Conservation (phyloP, 2,329 filamentous ascomycete species). For the Thelonectria olida region DNA sequence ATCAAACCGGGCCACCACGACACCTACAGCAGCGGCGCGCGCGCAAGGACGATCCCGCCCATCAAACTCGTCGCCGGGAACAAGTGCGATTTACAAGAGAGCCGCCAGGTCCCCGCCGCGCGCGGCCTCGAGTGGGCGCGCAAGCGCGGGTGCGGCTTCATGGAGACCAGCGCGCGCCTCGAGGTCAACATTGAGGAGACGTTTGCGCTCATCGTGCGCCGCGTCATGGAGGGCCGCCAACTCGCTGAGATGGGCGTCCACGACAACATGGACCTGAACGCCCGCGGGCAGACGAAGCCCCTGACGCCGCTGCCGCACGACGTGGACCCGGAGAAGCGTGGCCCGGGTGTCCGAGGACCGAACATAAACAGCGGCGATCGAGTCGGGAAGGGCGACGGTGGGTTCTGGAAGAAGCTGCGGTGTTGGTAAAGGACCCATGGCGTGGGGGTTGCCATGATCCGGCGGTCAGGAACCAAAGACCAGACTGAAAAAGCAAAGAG, state of each 20-base stretch:
- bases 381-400: conserved; percentile 52
- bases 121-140: conserved; percentile 82
- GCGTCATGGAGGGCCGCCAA: conserved; percentile 67
- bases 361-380: conserved; percentile 52
- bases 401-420: conserved; percentile 66
- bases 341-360: conserved; percentile 55
- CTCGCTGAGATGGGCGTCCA: conserved; percentile 58
- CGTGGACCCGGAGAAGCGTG: conserved; percentile 55
- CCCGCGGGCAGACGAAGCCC: conserved; percentile 66
- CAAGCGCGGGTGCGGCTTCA: conserved; percentile 79
- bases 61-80: conserved; percentile 88
- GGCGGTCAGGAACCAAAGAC: neutral
- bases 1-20: conserved; percentile 43
- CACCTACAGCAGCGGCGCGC: conserved; percentile 44
- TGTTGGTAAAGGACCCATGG: conserved; percentile 56
- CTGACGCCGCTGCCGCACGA: conserved; percentile 60
- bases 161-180: conserved; percentile 86
- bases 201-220: conserved; percentile 74
- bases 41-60: conserved; percentile 68
- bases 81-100: conserved; percentile 82
- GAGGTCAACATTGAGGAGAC: conserved; percentile 93
- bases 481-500: conserved; percentile 7
- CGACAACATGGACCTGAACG: conserved; percentile 55
- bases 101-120: conserved; percentile 73
- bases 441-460: neutral